phyloP scores from a whole-genome alignment of 352 stramenopile species.

The Globisporangium echinulatum region DNA sequence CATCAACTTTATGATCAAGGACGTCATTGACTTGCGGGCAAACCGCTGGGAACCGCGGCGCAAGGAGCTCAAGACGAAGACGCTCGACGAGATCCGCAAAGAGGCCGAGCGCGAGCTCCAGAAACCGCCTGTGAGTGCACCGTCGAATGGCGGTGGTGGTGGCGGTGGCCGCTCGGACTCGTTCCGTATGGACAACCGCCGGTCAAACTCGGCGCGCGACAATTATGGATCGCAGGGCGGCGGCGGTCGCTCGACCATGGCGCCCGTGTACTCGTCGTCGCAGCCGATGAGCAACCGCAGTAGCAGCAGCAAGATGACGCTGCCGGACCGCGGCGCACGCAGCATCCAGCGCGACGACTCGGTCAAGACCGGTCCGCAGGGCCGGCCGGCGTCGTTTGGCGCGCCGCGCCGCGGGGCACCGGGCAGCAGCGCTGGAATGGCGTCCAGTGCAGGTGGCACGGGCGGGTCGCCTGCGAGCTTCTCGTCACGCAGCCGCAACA shows the following conservation, averaged over 20 bases:
- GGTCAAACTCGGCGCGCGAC: conserved; percentile 55
- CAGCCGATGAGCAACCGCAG: conserved; percentile 41
- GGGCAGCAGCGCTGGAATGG: conserved; percentile 7
- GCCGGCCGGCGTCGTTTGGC: conserved; percentile 44
- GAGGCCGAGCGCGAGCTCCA: conserved; percentile 85
- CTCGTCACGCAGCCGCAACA: conserved; percentile 15
- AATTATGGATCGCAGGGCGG: conserved; percentile 19
- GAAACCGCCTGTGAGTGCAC: conserved; percentile 46
- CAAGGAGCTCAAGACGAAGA: conserved; percentile 95
- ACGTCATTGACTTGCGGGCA: conserved; percentile 90
- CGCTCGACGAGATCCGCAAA: conserved; percentile 93
- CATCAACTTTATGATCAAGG: conserved; percentile 94
- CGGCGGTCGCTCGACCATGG: conserved; percentile 36
- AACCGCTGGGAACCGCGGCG: conserved; percentile 91
- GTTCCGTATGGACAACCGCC: conserved; percentile 31
- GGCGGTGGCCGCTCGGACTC: conserved; percentile 12
- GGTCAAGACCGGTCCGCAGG: conserved; percentile 49
- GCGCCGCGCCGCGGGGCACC: background rate
- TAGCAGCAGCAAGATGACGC: conserved; percentile 33
- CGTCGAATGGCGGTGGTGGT: conserved; percentile 19
- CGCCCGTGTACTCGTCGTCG: conserved; percentile 44
- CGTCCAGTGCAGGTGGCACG: conserved; percentile 8
- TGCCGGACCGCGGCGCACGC: conserved; percentile 25
- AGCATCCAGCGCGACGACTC: conserved; percentile 51
- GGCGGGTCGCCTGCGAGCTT: conserved; percentile 30